Conservation (phyloP, 805 yeast species). For the Lachancea lanzarotensis region DNA sequence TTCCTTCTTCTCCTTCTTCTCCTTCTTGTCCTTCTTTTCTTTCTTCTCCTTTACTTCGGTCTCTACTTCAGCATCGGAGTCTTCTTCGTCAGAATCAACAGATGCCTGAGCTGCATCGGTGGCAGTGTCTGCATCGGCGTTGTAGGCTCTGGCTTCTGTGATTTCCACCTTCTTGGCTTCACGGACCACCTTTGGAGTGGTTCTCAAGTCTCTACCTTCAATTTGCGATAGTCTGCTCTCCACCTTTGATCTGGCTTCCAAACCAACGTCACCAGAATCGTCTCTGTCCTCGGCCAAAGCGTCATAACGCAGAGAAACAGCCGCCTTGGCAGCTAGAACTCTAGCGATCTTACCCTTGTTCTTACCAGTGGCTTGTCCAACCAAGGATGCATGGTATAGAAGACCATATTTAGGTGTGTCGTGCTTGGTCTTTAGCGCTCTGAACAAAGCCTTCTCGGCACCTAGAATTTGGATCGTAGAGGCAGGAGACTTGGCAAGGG, state of each 20-base stretch:
- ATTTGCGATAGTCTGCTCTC: conserved; percentile 90
- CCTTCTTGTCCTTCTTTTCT: conserved; percentile 24
- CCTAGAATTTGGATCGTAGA: conserved; percentile 97
- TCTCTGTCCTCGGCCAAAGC: conserved; percentile 96
- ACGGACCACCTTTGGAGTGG: conserved; percentile 75
- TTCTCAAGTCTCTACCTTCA: conserved; percentile 94
- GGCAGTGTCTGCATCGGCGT: conserved; percentile 89
- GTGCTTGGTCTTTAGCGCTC: conserved; percentile 97
- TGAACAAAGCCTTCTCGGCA: conserved; percentile 97
- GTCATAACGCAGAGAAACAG: conserved; percentile 93
- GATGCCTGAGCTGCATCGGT: conserved; percentile 24
- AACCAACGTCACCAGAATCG: conserved; percentile 90
- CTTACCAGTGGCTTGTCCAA: conserved; percentile 96
- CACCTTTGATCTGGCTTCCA: conserved; percentile 84
- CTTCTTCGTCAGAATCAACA: conserved; percentile 3
- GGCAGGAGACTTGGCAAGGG: conserved; percentile 97
- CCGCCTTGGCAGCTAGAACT: conserved; percentile 97
- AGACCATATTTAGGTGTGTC: conserved; percentile 98
- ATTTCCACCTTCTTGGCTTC: conserved; percentile 83
- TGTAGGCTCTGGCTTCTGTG: conserved; percentile 79
- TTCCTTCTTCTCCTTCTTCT: conserved; percentile 7
- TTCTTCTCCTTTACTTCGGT: conserved; percentile 31
- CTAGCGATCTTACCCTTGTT: conserved; percentile 99
- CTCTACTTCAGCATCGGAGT: conserved; percentile 33
- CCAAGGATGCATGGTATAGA: conserved; percentile 91